These are phyloP conservation scores for Syncephalastrum monosporum DNA, from an alignment of 371 early-diverging fungal genomes.

Conservation along the genomic window DNA sequence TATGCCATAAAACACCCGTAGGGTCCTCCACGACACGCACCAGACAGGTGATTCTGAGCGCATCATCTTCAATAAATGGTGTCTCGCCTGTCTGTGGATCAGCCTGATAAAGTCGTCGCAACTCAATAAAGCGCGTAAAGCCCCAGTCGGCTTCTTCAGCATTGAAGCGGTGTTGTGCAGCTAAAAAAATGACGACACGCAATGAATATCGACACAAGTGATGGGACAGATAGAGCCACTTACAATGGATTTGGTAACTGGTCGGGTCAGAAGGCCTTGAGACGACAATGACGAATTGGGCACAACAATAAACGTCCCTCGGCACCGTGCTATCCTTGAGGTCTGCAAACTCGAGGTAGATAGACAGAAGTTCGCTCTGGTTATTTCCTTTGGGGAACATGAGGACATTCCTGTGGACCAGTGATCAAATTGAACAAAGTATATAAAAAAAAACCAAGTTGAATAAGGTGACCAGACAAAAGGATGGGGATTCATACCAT, in stretches of 20 bases:
- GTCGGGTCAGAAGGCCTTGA: constrained; percentile 68
- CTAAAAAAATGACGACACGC: constrained; percentile 21
- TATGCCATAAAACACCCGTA: constrained; percentile 94
- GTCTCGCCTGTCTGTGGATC: constrained; percentile 13
- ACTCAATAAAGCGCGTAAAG: constrained; percentile 70
- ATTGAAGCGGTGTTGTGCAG: constrained; percentile 77
- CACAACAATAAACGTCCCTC: constrained; percentile 57
- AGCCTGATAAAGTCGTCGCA: constrained; percentile 23
- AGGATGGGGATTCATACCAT: constrained; percentile 35
- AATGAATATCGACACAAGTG: neutral
- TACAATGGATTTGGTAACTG: constrained; percentile 53
- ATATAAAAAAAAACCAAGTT: neutral
- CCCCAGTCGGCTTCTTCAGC: constrained; percentile 88
- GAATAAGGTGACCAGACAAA: neutral
- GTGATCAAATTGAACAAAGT: neutral
- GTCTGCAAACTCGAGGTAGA: constrained; percentile 85
- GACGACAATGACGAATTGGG: constrained; percentile 65
- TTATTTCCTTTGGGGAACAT: constrained; percentile 92
- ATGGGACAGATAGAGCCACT: constrained; percentile 4
- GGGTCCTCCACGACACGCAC: constrained; percentile 80
- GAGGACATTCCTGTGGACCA: constrained; percentile 69
- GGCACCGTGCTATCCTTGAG: constrained; percentile 32
- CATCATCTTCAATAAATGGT: constrained; percentile 15
- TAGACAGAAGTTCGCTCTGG: constrained; percentile 63
- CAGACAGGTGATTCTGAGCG: constrained; percentile 12